Evolutionary conservation across 2,329 filamentous ascomycete genomes (phyloP), one percentile per base, ranked within the genome.

Genomic region (Hypomyces perniciosus): DNA sequence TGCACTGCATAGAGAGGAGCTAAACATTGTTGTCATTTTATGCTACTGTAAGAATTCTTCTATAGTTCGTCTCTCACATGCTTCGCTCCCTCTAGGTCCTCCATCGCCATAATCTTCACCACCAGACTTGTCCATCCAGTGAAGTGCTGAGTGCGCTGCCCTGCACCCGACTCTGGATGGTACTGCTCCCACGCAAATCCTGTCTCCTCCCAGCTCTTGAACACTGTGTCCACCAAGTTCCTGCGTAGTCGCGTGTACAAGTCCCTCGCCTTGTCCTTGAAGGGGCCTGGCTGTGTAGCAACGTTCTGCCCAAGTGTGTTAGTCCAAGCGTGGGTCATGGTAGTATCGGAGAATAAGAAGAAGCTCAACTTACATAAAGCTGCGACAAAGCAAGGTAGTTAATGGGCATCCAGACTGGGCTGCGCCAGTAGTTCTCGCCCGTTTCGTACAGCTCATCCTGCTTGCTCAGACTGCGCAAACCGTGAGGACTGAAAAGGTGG

Each of bases 101-200:
- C 87, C 89, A 99, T 92, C 43, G 83, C 83, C 90, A 97, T 96
- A 59, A 99, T 89, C 76, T 96, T 96, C 42, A 97, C 91, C 44
- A 97, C 88, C 69, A 97, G 74, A 67, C 90, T 96, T n/a, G 93
- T 99, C 93, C 93, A 99, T 46, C 93, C 93, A 0, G 93, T 96
- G 67, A 99, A 99, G 69, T 97, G 92, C 75, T 96, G 90, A 5
- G 91, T 97, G 39, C 93, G 80, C 75, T 97, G 92, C n/a, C 93
- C 93, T 48, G 81, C 80, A 42, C 93, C 93, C 4, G 89, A 95
- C 61, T 96, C 90, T 0, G 91, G 90, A 66, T 95, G 89, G 69
- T 97, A 99, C 72, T 99, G 93, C 71, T 99, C 93, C 92, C 92
- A 99, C 0, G 92, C 93, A 66, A 97, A 97, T 13, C 92, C 92